A percentile compares a stretch with the other conserved stretches of the same genome.
phyloP scores from a whole-genome alignment of 306 rosid species.

The Pueraria montana region DNA sequence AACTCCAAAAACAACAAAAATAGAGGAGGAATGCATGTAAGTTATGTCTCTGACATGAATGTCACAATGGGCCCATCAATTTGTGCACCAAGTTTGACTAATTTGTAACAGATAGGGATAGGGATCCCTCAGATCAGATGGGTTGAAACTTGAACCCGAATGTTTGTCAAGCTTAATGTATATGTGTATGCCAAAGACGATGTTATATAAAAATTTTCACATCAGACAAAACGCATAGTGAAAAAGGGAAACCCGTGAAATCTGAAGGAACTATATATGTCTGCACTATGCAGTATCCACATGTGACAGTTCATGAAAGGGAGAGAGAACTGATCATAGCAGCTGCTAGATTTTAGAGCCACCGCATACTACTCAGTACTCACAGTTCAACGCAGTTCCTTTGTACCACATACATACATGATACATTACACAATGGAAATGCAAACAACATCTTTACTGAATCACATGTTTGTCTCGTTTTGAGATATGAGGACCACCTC shows the following conservation, averaged over 20 bases:
- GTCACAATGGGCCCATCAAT: not conserved
- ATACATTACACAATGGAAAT: conserved; percentile 27
- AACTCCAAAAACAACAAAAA: too few relatives aligned
- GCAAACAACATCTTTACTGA: conserved; percentile 36
- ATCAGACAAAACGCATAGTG: not conserved
- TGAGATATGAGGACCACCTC: conserved; percentile 39
- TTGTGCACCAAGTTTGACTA: conserved; percentile 21
- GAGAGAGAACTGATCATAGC: conserved; percentile 30
- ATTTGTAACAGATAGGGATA: conserved; percentile 19
- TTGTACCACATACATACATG: conserved; percentile 53
- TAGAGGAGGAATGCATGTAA: not conserved
- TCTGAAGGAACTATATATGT: conserved; percentile 31
- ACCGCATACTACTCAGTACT: conserved; percentile 33
- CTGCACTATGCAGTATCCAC: conserved; percentile 10
- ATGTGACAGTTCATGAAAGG: conserved; percentile 49
- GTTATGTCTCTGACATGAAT: conserved; percentile 28
- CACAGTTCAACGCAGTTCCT: conserved; percentile 26
- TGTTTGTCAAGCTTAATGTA: conserved; percentile 37
- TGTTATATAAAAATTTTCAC: not conserved
- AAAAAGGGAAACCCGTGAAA: conserved; percentile 54
- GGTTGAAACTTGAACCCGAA: not conserved
- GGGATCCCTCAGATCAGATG: not conserved
- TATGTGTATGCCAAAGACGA: conserved; percentile 34
- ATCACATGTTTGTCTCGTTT: conserved; percentile 53
- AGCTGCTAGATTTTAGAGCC: conserved; percentile 43